Evolutionary conservation across 2,329 filamentous ascomycete species (phyloP), one percentile per base, ranked within the genome.

Genomic region (Sclerotinia subarctica): DNA sequence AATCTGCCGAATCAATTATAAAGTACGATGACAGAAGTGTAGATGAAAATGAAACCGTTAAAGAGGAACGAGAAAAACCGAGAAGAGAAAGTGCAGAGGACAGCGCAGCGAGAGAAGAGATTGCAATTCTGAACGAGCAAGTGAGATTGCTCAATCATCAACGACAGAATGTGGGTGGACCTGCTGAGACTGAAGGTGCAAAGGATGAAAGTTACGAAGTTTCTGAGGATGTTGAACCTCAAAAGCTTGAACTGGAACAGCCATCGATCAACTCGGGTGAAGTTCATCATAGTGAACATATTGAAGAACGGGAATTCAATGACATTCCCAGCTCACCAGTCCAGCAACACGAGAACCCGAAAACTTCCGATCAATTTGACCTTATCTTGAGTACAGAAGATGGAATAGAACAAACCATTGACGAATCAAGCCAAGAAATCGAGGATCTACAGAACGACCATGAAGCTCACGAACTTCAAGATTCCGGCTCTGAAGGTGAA

Each of bases 61-160:
- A 54, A 47, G 42, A 47, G 7, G 63, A 66, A 13, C 52, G 59
- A 21, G 42, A 35, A n/a, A 59, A 42, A 38, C 38, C 26, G 21
- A 58, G 42, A 8, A 44, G 32, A 35, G 42, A 66, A 35, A 58
- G 52, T 26, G n/a, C 21, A 10, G 52, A 66, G 46, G 52, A 66
- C 47, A 35, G 3, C 2, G 52, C 42, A 8, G 32, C 38, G 8
- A 46, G 38, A 38, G 63, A 56, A 35, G n/a, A 57, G 56, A 65
- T 57, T 35, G 24, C 63, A 8, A n/a, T 65, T 2, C 11, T 57
- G 10, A 65, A 65, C 13, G 49, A 65, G 32, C 51, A 65, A 56
- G 24, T 57, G 51, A 57, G 13, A 19, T 24, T 32, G 17, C 15
- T 47, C 1, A 35, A n/a, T 32, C 35, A 65, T 32, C 32, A 64